Base-by-base conservation (phyloP, 208 protist genomes). In the Dictyostelium gargantuum region DNA sequence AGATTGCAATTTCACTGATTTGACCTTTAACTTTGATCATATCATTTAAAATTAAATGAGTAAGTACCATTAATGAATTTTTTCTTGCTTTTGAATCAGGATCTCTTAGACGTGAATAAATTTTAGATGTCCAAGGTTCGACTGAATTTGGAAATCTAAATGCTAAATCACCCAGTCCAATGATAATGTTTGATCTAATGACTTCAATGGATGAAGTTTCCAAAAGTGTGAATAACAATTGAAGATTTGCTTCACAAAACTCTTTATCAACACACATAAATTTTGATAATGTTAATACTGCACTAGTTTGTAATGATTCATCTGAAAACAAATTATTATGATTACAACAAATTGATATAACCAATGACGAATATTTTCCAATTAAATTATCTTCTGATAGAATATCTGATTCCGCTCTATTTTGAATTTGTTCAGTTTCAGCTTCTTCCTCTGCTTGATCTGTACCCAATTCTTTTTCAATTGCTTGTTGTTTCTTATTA, bases 31-130 rank as follows among this genome's bases (percentile, higher is more conserved):
- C 80, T 52, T 97, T 97, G 1, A 98, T 89, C 95, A 98, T 98
- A 72, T 96, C 97, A 68, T 98, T 97, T 10, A 98, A 81, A 70
- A 98, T 96, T n/a, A 98, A 91, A 77, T 98, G 96, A 10, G 96
- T 97, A 1, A 98, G 91, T 2, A 98, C 96, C 93, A 98, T 95
- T 1, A 98, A 54, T 19, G 97, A 84, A 68, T 97, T 97, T 35
- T 97, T 96, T 48, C 96, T 61, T 38, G 93, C 29, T 44, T n/a
- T 50, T 91, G 58, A 1, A 68, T 91, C 48, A 29, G n/a, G 17
- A 86, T 97, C 91, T 35, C 46, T 73, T 6, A 97, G 54, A 44
- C 93, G 81, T 23, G 11, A 46, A 84, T 97, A 98, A 1, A 98
- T 79, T 61, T 97, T 93, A 26, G 29, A 38, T 2, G 94, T 96